These are phyloP conservation scores for Taphrina pruni DNA, from an alignment of 1,139 yeast genomes.

Conservation along the genomic window DNA sequence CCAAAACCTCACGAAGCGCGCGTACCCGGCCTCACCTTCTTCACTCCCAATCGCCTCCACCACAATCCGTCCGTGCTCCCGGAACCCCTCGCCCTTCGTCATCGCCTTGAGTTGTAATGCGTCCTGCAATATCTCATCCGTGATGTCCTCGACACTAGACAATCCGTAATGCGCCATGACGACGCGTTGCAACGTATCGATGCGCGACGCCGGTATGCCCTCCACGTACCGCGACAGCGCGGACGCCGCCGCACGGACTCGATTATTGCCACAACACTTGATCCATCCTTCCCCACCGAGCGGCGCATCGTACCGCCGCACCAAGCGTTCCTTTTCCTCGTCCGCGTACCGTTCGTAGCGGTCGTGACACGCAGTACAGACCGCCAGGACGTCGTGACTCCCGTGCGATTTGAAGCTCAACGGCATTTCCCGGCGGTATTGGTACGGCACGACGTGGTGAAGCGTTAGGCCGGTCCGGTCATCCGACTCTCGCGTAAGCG, in stretches of 20 bases:
- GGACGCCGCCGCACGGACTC: slow-evolving; percentile 21
- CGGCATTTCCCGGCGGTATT: slow-evolving; percentile 27
- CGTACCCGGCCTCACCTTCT: slow-evolving; percentile 18
- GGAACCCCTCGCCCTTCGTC: slow-evolving; percentile 7
- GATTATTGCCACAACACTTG: slow-evolving; percentile 5
- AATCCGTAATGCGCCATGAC: slow-evolving; percentile 1
- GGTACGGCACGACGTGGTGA: slow-evolving; percentile 34
- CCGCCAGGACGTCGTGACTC: slow-evolving; percentile 26
- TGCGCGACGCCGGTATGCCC: slow-evolving; percentile 6
- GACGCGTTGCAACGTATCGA: neutral
- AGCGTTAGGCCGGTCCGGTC: slow-evolving; percentile 1
- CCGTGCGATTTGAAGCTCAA: slow-evolving; percentile 24
- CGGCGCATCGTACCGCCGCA: slow-evolving; percentile 24
- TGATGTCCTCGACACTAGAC: neutral
- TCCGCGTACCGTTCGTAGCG: slow-evolving; percentile 20
- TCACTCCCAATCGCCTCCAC: neutral
- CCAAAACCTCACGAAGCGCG: slow-evolving; percentile 21
- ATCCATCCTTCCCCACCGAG: slow-evolving; percentile 15
- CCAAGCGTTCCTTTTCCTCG: slow-evolving; percentile 1
- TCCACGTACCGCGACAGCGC: slow-evolving; percentile 11
- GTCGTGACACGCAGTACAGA: slow-evolving; percentile 8
- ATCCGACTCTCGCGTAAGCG: neutral
- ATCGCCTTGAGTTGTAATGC: neutral
- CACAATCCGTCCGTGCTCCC: slow-evolving; percentile 24
- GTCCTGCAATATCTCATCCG: neutral